These are phyloP conservation scores for Fraxinus cuspidata DNA, from an alignment of 257 asterid genomes.

Conservation along the genomic window DNA sequence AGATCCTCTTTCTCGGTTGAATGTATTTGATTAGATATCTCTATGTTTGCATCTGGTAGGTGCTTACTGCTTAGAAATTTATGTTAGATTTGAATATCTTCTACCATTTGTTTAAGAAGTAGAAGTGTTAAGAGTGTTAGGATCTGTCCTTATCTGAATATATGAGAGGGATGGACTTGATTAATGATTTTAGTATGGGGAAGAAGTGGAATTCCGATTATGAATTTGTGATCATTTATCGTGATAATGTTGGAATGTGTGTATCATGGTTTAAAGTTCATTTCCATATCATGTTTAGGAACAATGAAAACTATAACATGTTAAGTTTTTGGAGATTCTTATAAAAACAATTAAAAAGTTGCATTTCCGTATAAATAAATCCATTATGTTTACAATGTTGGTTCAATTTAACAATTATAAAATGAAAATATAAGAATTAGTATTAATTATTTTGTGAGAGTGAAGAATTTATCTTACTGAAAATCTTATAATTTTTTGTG, in stretches of 20 bases:
- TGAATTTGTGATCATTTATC: background rate
- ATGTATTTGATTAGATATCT: background rate
- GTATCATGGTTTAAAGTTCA: background rate
- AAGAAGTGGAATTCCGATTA: background rate
- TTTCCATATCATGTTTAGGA: background rate
- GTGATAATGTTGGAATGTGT: constrained; percentile 5
- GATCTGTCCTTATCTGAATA: constrained; percentile 10
- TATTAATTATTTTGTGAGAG: background rate
- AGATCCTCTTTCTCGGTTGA: background rate
- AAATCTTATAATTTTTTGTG: background rate
- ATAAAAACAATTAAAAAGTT: background rate
- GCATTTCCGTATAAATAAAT: background rate
- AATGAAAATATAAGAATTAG: background rate
- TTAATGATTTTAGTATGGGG: constrained; percentile 9
- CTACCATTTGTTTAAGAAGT: constrained; percentile 12
- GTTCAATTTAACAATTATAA: background rate
- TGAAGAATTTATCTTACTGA: background rate
- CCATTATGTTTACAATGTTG: background rate
- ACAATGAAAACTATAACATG: too few relatives aligned
- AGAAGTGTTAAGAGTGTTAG: background rate
- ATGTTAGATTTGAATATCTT: background rate
- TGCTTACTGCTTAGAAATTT: constrained; percentile 3
- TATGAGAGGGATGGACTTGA: constrained; percentile 10
- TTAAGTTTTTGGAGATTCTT: background rate
- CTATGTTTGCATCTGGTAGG: background rate